Conservation (phyloP, 306 rosid genomes). For the Mimosa bimucronata region DNA sequence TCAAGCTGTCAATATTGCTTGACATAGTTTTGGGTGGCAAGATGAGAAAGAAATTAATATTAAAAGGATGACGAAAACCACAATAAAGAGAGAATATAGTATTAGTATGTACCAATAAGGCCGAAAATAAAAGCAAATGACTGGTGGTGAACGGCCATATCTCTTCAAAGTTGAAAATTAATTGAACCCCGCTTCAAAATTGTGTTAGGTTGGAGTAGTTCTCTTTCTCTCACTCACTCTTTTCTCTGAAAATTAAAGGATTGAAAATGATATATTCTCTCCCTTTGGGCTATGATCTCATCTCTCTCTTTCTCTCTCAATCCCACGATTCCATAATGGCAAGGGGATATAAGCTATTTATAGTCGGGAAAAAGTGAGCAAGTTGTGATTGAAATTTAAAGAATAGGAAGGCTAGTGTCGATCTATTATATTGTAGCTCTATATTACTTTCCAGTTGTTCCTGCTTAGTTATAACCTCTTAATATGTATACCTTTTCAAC, state of each 20-base stretch:
- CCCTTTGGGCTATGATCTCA: constrained; percentile 22
- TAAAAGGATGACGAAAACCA: not conserved
- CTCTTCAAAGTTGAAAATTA: constrained; percentile 8
- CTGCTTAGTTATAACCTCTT: not conserved
- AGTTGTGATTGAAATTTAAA: not conserved
- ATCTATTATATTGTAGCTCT: not conserved
- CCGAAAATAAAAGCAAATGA: constrained; percentile 69
- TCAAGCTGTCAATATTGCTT: not conserved
- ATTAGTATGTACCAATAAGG: constrained; percentile 63
- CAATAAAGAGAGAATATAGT: not conserved
- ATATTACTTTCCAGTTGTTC: not conserved
- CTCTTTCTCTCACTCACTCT: constrained; percentile 7
- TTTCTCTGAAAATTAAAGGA: not conserved
- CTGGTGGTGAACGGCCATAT: constrained; percentile 61
- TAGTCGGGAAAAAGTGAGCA: constrained; percentile 34
- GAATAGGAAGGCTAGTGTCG: not conserved
- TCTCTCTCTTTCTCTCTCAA: constrained; percentile 34
- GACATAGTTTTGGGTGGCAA: not conserved
- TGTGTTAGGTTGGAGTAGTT: not conserved
- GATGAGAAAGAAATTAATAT: no score
- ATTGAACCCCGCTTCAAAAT: constrained; percentile 29
- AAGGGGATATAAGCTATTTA: constrained; percentile 39
- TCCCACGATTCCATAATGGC: constrained; percentile 38
- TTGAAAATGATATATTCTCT: constrained; percentile 14
- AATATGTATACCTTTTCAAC: not conserved